Evolutionary conservation across 2,329 filamentous ascomycete species (phyloP).

Genomic region (Colletotrichum cereale): DNA sequence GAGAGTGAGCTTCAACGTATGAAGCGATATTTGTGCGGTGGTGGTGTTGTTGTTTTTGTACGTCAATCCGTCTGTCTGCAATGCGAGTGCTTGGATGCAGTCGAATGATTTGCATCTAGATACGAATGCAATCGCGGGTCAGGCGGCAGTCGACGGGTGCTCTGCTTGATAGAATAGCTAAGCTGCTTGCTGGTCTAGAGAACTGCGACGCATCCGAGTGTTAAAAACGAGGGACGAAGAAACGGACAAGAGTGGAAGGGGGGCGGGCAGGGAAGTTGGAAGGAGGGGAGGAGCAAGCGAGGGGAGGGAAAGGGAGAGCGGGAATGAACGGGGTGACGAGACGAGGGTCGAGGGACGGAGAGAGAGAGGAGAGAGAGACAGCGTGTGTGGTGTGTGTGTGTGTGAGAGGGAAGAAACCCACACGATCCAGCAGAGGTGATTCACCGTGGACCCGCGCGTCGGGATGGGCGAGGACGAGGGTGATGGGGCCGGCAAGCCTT

Average conservation of each 20-base stretch:
- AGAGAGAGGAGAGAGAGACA: conserved; percentile 13
- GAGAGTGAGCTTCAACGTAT: background rate
- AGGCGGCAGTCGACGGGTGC: conserved; percentile 13
- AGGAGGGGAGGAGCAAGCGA: conserved; percentile 18
- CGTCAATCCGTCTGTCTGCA: conserved; percentile 8
- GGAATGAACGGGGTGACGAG: conserved; percentile 20
- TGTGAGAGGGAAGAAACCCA: conserved; percentile 34
- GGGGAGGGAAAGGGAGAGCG: conserved; percentile 22
- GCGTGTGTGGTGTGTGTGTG: conserved; percentile 7
- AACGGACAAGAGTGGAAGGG: conserved; percentile 32
- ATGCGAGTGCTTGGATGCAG: background rate
- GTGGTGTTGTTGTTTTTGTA: background rate
- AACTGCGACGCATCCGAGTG: conserved; percentile 35
- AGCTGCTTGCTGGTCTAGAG: conserved; percentile 9
- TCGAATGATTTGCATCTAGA: background rate
- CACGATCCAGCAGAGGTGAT: conserved; percentile 37
- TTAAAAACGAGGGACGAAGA: conserved; percentile 30
- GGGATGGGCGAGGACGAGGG: conserved; percentile 39
- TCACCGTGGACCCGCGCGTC: conserved; percentile 35
- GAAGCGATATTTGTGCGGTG: background rate
- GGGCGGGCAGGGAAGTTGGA: conserved; percentile 26
- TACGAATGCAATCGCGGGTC: conserved; percentile 18
- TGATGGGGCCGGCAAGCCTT: conserved; percentile 8
- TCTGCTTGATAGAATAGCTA: conserved; percentile 24
- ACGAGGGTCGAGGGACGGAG: conserved; percentile 17